Percentiles rank a stretch among this genome's conserved stretches.
Conservation (phyloP, 306 rosid genomes). For the Vigna nakashimae region DNA sequence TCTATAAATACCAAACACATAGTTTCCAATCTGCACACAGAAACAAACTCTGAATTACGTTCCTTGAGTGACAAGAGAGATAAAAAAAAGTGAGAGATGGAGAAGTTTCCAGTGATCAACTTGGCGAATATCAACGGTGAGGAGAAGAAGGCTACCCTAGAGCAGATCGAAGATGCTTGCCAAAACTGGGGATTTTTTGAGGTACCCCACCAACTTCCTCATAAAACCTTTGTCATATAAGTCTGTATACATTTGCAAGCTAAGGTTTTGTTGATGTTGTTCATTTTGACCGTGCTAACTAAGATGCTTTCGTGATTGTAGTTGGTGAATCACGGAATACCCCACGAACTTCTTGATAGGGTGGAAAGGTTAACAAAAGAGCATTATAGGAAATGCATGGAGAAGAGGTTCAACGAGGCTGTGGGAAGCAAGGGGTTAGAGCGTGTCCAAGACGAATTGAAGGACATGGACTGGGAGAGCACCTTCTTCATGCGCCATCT, state of each 20-base stretch:
- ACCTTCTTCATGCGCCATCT: slow-evolving; percentile 76
- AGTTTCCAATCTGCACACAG: neutral
- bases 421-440: slow-evolving; percentile 62
- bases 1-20: slow-evolving; percentile 39
- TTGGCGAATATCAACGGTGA: slow-evolving; percentile 69
- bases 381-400: slow-evolving; percentile 74
- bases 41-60: neutral
- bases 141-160: slow-evolving; percentile 50
- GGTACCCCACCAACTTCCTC: slow-evolving; percentile 47
- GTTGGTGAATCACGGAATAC: slow-evolving; percentile 70
- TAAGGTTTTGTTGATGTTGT: neutral
- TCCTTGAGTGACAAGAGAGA: neutral
- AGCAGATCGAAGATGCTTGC: slow-evolving; percentile 61
- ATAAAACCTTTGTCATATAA: neutral
- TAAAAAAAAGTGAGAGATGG: slow-evolving; percentile 48
- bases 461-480: slow-evolving; percentile 78
- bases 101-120: slow-evolving; percentile 69
- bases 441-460: slow-evolving; percentile 53
- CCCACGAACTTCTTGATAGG: slow-evolving; percentile 62
- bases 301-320: slow-evolving; percentile 13
- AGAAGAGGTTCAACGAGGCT: slow-evolving; percentile 69
- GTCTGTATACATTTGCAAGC: neutral
- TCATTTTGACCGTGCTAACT: neutral
- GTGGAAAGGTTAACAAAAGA: slow-evolving; percentile 72
- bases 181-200: slow-evolving; percentile 59